Percentiles rank a stretch among this genome's conserved stretches.
These are phyloP conservation scores for Suillus alpinus DNA, from an alignment of 768 basidiomycete genomes.

Conservation along the genomic window DNA sequence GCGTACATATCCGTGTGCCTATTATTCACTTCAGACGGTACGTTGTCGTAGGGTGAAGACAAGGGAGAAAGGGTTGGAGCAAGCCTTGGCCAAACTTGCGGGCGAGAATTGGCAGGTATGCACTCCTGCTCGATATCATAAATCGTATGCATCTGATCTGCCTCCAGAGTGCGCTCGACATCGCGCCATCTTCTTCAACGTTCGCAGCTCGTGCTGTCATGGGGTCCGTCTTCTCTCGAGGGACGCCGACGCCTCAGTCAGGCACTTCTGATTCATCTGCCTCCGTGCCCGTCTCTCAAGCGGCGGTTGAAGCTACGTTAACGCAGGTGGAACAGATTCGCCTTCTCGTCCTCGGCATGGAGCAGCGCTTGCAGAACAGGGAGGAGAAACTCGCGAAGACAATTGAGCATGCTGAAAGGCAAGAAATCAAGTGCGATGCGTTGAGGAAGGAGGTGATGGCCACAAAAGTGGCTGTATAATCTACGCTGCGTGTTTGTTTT, in stretches of 20 bases:
- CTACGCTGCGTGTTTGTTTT: not conserved
- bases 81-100: conserved; percentile 63
- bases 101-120: conserved; percentile 84
- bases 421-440: conserved; percentile 52
- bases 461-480: conserved; percentile 16
- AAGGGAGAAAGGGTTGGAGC: conserved; percentile 77
- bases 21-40: not conserved
- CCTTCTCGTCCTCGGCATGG: conserved; percentile 71
- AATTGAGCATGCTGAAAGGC: conserved; percentile 58
- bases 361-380: conserved; percentile 61
- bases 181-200: conserved; percentile 32
- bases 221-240: conserved; percentile 24
- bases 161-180: conserved; percentile 32
- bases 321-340: conserved; percentile 70
- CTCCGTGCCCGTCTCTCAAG: conserved; percentile 18
- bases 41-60: conserved; percentile 46
- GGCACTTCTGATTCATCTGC: conserved; percentile 13
- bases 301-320: conserved; percentile 39
- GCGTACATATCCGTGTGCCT: conserved; percentile 13
- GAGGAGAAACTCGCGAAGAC: conserved; percentile 61
- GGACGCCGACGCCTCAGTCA: conserved; percentile 13
- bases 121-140: not conserved
- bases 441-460: conserved; percentile 39
- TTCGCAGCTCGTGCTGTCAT: conserved; percentile 25
- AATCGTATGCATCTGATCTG: not conserved